phyloP scores from a whole-genome alignment of 768 basidiomycete genomes.

The Pulveroboletus ravenelii region DNA sequence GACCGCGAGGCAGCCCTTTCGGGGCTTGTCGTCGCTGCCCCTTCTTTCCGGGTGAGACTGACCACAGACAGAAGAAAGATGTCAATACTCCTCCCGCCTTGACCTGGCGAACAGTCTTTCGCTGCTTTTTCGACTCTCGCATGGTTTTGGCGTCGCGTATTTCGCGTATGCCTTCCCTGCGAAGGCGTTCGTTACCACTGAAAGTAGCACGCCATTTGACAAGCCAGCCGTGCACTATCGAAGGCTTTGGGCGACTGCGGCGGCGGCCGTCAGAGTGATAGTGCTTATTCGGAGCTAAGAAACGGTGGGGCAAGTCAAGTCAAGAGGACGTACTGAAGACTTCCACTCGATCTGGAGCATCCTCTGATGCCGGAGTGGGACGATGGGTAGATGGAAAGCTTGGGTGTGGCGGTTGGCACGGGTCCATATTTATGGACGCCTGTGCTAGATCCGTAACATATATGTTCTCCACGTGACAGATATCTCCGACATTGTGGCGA shows the following conservation, averaged over 20 bases:
- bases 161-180: conserved; percentile 67
- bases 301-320: not conserved
- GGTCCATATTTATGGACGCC: conserved; percentile 25
- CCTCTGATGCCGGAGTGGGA: not conserved
- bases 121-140: conserved; percentile 29
- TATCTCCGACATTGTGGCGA: conserved; percentile 12
- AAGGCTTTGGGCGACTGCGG: conserved; percentile 48
- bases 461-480: conserved; percentile 14
- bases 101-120: conserved; percentile 14
- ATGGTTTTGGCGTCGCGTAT: conserved; percentile 52
- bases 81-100: conserved; percentile 12
- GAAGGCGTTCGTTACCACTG: conserved; percentile 53
- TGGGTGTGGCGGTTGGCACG: conserved; percentile 9
- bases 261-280: conserved; percentile 37
- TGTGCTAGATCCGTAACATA: conserved; percentile 1
- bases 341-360: conserved; percentile 34
- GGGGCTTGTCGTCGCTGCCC: conserved; percentile 10
- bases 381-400: conserved; percentile 6
- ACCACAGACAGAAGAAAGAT: conserved; percentile 23
- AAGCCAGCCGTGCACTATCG: conserved; percentile 70
- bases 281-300: conserved; percentile 18
- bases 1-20: conserved; percentile 1
- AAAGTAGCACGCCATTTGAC: conserved; percentile 76
- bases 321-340: conserved; percentile 25
- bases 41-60: conserved; percentile 23